Base-by-base conservation (phyloP, 148 eudicot genomes). In the Drosera capensis region DNA sequence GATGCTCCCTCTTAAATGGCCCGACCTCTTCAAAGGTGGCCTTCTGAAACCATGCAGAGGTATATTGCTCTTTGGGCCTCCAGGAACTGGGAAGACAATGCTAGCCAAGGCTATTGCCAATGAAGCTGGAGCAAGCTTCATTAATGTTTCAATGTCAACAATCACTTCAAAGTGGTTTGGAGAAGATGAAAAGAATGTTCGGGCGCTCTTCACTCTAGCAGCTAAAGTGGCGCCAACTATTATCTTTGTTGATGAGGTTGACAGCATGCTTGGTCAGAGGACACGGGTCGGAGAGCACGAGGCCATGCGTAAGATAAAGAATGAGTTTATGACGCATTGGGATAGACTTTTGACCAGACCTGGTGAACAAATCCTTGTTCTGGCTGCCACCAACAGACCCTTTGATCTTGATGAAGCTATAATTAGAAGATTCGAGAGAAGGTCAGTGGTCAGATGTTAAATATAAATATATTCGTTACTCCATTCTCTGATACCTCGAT, bases 81-180 rank as follows among this genome's bases (percentile, higher is more conserved):
- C 94, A 0, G 96, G 94, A 23, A 88, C 96, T 1, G 94, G 94
- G 20, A 88, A 88, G 44, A 90, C 95, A 12, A 80, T 86, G 96
- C 59, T 86, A 50, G 96, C 96, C 17, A 86, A 86, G 63, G 96
- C 96, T 20, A 86, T 86, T 35, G 94, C 96, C 37, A 76, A 77
- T 57, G 96, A 86, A 64, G 96, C 96, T 8, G 96, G 96, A n/a
- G 96, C 96, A 17, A 86, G 88, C 66, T 86, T 86, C 58, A 79
- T 86, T 46, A 86, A 86, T 47, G 94, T 82, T 43, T 82, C 96
- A 3, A 86, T 86, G 96, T 86, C 96, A 3, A 82, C 94, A 21
- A 86, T 86, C 62, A 86, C 96, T 35, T 86, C 96, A 15, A 86
- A 86, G 57, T 86, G 96, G 96, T 86, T 86, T 51, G 96, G 96